Conservation (phyloP, 2,329 filamentous ascomycete species). For the Fusarium sp. region DNA sequence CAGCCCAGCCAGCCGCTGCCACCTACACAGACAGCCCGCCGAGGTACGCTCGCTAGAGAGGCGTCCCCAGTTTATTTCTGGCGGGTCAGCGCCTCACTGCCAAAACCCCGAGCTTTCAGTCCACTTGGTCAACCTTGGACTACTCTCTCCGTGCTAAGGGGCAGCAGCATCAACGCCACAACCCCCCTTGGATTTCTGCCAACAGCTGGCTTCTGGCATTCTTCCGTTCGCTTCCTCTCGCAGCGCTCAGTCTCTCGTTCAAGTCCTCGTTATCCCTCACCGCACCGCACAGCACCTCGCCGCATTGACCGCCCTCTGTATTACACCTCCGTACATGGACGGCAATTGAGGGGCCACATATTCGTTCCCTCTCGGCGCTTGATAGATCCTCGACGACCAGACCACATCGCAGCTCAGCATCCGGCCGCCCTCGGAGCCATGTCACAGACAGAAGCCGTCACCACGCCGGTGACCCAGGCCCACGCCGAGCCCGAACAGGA, state of each 20-base stretch:
- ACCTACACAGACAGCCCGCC: slow-evolving; percentile 2
- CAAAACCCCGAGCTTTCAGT: slow-evolving; percentile 38
- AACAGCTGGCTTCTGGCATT: slow-evolving; percentile 43
- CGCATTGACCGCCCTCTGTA: slow-evolving; percentile 23
- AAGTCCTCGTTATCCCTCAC: slow-evolving; percentile 21
- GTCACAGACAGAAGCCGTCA: slow-evolving; percentile 49
- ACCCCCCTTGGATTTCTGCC: slow-evolving; percentile 38
- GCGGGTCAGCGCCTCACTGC: slow-evolving; percentile 34
- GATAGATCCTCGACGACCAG: slow-evolving; percentile 19
- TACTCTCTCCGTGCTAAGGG: slow-evolving; percentile 36
- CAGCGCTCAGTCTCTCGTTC: slow-evolving; percentile 29
- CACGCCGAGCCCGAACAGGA: slow-evolving; percentile 19
- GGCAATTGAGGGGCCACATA: slow-evolving; percentile 41
- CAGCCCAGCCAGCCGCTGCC: slow-evolving; percentile 15
- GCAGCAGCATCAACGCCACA: slow-evolving; percentile 42
- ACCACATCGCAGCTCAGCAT: slow-evolving; percentile 5
- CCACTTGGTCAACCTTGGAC: slow-evolving; percentile 20
- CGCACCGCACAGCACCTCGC: neutral
- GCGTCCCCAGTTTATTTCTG: slow-evolving; percentile 37
- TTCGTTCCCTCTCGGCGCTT: slow-evolving; percentile 14
- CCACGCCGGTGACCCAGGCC: slow-evolving; percentile 37
- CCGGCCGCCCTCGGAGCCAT: slow-evolving; percentile 40
- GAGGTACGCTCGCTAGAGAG: slow-evolving; percentile 13
- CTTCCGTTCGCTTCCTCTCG: slow-evolving; percentile 38
- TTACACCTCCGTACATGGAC: slow-evolving; percentile 32